Evolutionary conservation across 2,329 filamentous ascomycete genomes (phyloP).

Genomic region (Sporothrix variecibatus): DNA sequence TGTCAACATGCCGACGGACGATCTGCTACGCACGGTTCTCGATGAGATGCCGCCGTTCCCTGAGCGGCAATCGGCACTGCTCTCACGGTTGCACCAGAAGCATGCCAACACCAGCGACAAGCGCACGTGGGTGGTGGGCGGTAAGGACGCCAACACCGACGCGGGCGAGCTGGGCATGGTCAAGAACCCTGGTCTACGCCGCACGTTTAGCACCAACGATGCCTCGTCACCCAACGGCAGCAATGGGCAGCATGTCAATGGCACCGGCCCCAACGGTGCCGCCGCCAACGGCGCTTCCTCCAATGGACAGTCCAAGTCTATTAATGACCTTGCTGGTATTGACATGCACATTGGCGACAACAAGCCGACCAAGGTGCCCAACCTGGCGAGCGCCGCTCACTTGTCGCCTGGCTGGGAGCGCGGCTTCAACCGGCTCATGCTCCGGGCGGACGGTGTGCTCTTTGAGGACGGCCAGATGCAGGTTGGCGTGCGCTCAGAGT

Average conservation of each 20-base stretch:
- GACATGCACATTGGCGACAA: constrained; percentile 68
- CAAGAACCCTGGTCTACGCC: constrained; percentile 79
- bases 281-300: constrained; percentile 11
- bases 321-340: constrained; percentile 74
- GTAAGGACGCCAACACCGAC: constrained; percentile 88
- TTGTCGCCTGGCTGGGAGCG: constrained; percentile 92
- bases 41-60: constrained; percentile 99
- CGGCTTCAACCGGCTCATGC: constrained; percentile 81
- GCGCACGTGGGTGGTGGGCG: constrained; percentile 96
- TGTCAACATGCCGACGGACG: constrained; percentile 82
- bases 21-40: constrained; percentile 87
- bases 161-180: constrained; percentile 76
- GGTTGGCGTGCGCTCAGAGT: constrained; percentile 88
- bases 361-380: constrained; percentile 67
- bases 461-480: constrained; percentile 96
- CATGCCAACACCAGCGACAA: constrained; percentile 91
- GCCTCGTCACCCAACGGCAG: constrained; percentile 50
- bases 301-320: constrained; percentile 45
- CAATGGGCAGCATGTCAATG: constrained; percentile 45
- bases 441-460: constrained; percentile 79
- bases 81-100: constrained; percentile 93
- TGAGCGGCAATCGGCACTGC: constrained; percentile 84
- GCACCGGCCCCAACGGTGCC: constrained; percentile 36
- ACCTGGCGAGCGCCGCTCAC: constrained; percentile 89
- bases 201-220: constrained; percentile 70